phyloP scores from a whole-genome alignment of 331 rosid species.

The Spiraea crenata region DNA sequence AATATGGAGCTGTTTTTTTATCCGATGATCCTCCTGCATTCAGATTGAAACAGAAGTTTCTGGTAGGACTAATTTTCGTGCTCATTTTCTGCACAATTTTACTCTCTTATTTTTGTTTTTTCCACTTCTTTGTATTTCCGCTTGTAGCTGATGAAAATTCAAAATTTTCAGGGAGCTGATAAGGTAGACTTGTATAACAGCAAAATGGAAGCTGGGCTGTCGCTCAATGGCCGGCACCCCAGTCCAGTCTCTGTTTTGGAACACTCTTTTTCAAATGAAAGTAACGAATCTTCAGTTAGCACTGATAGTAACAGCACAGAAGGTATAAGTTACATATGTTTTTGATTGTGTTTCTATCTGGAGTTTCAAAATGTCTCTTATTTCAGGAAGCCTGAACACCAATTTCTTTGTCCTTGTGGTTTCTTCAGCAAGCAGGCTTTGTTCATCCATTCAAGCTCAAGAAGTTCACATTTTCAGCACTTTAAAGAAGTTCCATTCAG shows the following conservation, averaged over 20 bases:
- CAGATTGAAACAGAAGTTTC: conserved; percentile 46
- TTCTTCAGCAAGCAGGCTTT: conserved; percentile 68
- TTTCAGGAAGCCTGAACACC: conserved; percentile 14
- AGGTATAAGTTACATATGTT: conserved; percentile 42
- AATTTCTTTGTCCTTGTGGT: neutral
- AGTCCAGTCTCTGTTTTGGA: conserved; percentile 92
- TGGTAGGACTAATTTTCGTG: conserved; percentile 43
- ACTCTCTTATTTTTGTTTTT: neutral
- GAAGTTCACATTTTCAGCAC: conserved; percentile 43
- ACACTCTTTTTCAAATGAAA: conserved; percentile 75
- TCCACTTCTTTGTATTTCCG: neutral
- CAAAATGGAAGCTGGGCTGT: conserved; percentile 35
- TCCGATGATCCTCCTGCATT: conserved; percentile 41
- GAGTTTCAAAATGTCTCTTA: conserved; percentile 2
- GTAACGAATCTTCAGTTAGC: conserved; percentile 63
- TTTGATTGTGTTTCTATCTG: neutral
- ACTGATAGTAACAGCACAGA: conserved; percentile 57
- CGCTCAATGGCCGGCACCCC: conserved; percentile 50
- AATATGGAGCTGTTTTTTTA: conserved; percentile 45
- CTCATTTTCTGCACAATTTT: conserved; percentile 10
- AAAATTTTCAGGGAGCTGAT: conserved; percentile 42
- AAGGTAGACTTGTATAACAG: conserved; percentile 42
- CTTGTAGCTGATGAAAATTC: conserved; percentile 17
- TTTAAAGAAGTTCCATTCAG: conserved; percentile 43
- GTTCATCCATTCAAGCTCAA: conserved; percentile 54